phyloP scores from a whole-genome alignment of 805 yeast species.

The Wickerhamiella dianesei region DNA sequence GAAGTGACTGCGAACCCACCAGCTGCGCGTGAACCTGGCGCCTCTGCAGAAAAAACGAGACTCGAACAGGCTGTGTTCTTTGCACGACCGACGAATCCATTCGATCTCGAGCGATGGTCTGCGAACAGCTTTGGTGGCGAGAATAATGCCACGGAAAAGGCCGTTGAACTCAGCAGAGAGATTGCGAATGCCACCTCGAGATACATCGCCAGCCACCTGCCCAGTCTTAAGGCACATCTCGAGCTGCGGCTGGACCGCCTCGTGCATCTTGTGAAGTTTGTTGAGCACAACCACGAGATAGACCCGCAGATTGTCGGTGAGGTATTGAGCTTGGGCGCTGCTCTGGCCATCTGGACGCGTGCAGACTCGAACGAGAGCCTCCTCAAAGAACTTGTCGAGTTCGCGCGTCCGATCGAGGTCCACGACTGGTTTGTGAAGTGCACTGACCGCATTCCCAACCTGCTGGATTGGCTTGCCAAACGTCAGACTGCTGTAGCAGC shows the following conservation, averaged over 20 bases:
- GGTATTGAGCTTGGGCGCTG: background rate
- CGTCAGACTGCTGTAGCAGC: conserved; percentile 3
- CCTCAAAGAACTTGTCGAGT: conserved; percentile 1
- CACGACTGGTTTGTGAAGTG: background rate
- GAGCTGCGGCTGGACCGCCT: conserved; percentile 35
- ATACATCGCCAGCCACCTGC: conserved; percentile 41
- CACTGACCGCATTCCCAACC: background rate
- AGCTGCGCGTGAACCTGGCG: conserved; percentile 20
- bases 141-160: conserved; percentile 32
- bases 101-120: conserved; percentile 28
- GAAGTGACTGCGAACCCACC: conserved; percentile 20
- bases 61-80: conserved; percentile 76
- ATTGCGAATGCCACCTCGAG: conserved; percentile 42
- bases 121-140: conserved; percentile 17
- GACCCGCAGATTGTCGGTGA: conserved; percentile 4
- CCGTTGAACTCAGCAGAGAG: conserved; percentile 38
- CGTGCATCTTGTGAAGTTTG: conserved; percentile 34
- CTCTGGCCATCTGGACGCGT: background rate
- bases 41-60: conserved; percentile 29
- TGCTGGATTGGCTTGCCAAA: background rate
- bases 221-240: conserved; percentile 40
- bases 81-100: conserved; percentile 33
- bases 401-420: background rate
- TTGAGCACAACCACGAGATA: conserved; percentile 24
- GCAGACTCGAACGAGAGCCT: background rate